Evolutionary conservation across 1,139 yeast genomes (phyloP).

Genomic region (Yamadazyma atlantica): DNA sequence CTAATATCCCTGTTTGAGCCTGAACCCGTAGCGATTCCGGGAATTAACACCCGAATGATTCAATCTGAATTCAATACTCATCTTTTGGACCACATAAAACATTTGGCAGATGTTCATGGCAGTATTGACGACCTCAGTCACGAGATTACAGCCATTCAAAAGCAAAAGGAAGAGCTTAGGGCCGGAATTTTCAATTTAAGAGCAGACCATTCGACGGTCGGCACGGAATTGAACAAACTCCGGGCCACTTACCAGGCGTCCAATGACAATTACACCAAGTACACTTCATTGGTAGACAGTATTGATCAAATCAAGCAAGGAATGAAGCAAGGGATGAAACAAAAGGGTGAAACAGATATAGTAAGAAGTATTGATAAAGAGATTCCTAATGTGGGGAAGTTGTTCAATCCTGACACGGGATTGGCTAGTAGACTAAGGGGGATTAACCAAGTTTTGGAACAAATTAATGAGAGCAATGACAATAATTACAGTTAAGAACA

Average conservation of each 20-base stretch:
- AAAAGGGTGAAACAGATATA: constrained; percentile 5
- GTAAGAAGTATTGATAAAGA: constrained; percentile 14
- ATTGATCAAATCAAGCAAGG: constrained; percentile 8
- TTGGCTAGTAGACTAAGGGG: constrained; percentile 31
- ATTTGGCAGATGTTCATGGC: constrained; percentile 37
- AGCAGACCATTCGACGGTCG: constrained; percentile 37
- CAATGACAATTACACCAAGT: constrained; percentile 24
- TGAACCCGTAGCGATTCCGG: background rate
- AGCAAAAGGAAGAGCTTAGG: constrained; percentile 41
- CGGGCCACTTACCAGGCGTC: constrained; percentile 30
- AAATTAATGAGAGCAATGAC: constrained; percentile 19
- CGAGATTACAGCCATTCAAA: constrained; percentile 37
- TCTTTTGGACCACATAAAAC: constrained; percentile 27
- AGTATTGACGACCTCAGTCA: constrained; percentile 41
- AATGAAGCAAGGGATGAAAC: constrained; percentile 1
- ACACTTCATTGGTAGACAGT: constrained; percentile 17
- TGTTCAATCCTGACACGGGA: constrained; percentile 43
- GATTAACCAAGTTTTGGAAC: constrained; percentile 32
- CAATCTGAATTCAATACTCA: constrained; percentile 35
- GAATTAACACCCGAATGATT: constrained; percentile 20
- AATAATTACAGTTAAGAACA: too few relatives aligned
- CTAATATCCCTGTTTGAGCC: constrained; percentile 31
- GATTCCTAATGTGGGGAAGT: constrained; percentile 19
- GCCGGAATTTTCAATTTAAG: constrained; percentile 38
- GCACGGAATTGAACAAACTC: constrained; percentile 37